phyloP scores from a whole-genome alignment of 495 filamentous ascomycete genomes.

The Letharia columbiana region DNA sequence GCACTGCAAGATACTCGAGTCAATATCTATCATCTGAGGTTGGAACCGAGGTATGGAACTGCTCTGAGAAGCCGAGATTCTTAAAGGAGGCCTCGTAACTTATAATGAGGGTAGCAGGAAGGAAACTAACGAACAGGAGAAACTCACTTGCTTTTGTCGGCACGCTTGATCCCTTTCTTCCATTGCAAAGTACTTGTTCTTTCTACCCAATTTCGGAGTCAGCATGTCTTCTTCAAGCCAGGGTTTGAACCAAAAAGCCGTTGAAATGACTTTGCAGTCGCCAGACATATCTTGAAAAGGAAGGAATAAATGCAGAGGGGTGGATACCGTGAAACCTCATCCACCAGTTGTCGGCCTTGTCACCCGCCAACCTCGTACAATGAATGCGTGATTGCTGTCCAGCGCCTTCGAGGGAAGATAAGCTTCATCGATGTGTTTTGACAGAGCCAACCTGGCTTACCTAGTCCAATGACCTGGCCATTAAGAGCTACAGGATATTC shows the following conservation, averaged over 20 bases:
- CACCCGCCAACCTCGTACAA: constrained; percentile 95
- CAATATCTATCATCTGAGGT: background rate
- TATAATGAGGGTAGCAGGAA: constrained; percentile 41
- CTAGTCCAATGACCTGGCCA: constrained; percentile 64
- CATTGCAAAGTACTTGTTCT: constrained; percentile 83
- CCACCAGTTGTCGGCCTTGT: constrained; percentile 99
- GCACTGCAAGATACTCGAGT: background rate
- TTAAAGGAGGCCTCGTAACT: background rate
- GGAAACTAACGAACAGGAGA: constrained; percentile 14
- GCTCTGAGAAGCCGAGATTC: background rate
- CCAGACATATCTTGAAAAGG: no score
- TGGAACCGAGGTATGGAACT: background rate
- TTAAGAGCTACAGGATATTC: constrained; percentile 51
- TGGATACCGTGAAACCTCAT: constrained; percentile 71
- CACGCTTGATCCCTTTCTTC: constrained; percentile 92
- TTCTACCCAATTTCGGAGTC: no score
- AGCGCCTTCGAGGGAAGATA: constrained; percentile 47
- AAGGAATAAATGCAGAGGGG: background rate
- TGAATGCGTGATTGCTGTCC: constrained; percentile 97
- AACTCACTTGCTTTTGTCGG: constrained; percentile 77
- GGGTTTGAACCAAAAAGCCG: no score
- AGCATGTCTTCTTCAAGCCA: no score
- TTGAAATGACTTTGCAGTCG: no score
- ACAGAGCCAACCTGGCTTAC: background rate
- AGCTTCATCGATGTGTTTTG: background rate